Base-by-base conservation (phyloP, 352 stramenopile genomes). In the Phytophthora foliorum region DNA sequence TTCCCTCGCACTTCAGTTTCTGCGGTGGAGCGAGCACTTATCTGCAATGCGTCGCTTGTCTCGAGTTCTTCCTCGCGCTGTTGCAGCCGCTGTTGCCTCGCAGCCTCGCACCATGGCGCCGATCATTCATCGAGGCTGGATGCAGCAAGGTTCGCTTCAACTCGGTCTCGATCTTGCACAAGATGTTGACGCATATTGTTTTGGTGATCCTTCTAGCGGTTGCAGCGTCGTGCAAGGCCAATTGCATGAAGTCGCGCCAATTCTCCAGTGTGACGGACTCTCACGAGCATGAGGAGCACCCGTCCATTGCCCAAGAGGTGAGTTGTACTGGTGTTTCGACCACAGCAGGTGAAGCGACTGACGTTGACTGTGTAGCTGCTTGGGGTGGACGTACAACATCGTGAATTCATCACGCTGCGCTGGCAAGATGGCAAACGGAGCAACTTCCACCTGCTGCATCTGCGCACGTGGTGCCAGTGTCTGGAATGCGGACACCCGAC, bases 391-490 rank as follows among this genome's bases (percentile, higher is more conserved):
- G 86, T 92, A 49, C 80, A 91, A 51, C 66, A 83, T 22, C 82
- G 80, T 38, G 86, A 94, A 57, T 89, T 86, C 63, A 89, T 96
- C 32, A 81, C 79, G 49, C 74, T 96, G 63, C 86, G 87, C 41
- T 96, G 88, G 88, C 83, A 82, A 54, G 86, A 96, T 44, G 88
- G 81, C 14, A 81, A 77, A 32, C 67, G 66, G 21, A 92, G 85
- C 55, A 88, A 84, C 46, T 94, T 89, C 60, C 85, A 96, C 38
- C 61, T 92, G 34, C 57, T 92, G 42, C 88, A 96, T 57, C 55
- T 96, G 51, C 86, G 88, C 46, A 75, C 88, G 51, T 96, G 88
- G 86, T 96, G 88, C 36, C 61, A 75, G 54, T 96, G 88, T 34
- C 59, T 81, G 0, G 50, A 81, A 55, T 96, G 88, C 58, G 81